Percentiles rank a stretch among this genome's conserved stretches.
These are phyloP conservation scores for Hericium rajendrae DNA, from an alignment of 768 basidiomycete species.

Conservation along the genomic window DNA sequence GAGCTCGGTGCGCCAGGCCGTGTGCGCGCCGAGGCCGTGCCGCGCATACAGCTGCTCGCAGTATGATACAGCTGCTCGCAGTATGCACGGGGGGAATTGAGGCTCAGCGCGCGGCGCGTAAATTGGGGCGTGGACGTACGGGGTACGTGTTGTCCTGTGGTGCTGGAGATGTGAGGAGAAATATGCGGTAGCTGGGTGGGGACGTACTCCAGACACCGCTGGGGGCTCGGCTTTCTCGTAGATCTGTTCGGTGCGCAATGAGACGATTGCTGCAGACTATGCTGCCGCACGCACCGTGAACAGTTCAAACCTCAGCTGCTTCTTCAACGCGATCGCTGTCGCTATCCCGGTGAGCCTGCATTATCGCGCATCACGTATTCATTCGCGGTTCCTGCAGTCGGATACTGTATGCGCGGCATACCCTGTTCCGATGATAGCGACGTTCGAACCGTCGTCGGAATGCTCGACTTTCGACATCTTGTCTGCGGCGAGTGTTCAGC, in stretches of 20 bases:
- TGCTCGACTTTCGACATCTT: not conserved
- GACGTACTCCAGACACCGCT: constrained; percentile 21
- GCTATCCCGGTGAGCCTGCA: constrained; percentile 21
- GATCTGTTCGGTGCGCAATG: constrained; percentile 17
- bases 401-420: not conserved
- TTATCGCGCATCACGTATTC: not conserved
- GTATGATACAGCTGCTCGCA: too few relatives aligned
- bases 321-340: constrained; percentile 22
- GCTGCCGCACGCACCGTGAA: constrained; percentile 20
- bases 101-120: too few relatives aligned
- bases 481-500: not conserved
- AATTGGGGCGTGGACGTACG: constrained; percentile 10
- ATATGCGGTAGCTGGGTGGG: not conserved
- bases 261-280: not conserved
- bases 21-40: constrained; percentile 14
- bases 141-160: constrained; percentile 20
- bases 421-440: constrained; percentile 21
- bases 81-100: too few relatives aligned
- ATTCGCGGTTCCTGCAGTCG: not conserved
- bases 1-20: constrained; percentile 21
- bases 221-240: constrained; percentile 21
- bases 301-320: constrained; percentile 19
- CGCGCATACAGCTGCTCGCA: constrained; percentile 12
- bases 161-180: not conserved
- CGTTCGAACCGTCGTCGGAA: constrained; percentile 1